phyloP scores from a whole-genome alignment of 73 alveolate genomes.

The Breviolum minutum region DNA sequence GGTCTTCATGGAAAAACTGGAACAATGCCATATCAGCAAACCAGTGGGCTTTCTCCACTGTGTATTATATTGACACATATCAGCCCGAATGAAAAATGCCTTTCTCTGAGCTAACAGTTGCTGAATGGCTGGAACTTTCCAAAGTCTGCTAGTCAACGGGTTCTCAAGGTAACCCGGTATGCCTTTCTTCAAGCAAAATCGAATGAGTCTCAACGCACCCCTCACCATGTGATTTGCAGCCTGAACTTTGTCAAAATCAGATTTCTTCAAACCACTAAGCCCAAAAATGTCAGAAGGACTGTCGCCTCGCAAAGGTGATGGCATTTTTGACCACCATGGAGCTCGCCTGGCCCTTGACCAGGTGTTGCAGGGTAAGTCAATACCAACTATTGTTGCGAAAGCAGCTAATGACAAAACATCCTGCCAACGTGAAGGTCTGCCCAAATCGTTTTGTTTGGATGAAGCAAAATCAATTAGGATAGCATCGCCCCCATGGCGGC shows the following conservation, averaged over 20 bases:
- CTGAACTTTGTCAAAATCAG: neutral
- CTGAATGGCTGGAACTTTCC: neutral
- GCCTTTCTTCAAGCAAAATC: neutral
- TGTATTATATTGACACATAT: constrained; percentile 15
- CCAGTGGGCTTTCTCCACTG: constrained; percentile 29
- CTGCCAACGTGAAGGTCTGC: neutral
- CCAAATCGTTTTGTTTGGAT: neutral
- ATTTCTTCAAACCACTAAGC: neutral
- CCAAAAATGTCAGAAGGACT: neutral
- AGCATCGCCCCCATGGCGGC: neutral
- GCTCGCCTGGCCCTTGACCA: constrained; percentile 23
- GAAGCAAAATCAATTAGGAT: neutral
- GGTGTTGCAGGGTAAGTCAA: constrained; percentile 42
- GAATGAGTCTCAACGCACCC: neutral
- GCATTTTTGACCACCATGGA: constrained; percentile 1
- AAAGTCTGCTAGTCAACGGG: neutral
- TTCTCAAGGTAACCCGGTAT: neutral
- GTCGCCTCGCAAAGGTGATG: neutral
- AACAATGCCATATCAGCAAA: neutral
- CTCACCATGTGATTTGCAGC: neutral
- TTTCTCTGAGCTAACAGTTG: neutral
- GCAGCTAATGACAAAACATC: neutral
- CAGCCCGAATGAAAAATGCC: neutral
- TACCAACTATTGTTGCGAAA: neutral
- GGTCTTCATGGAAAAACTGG: neutral